Base-by-base conservation (phyloP, 306 rosid genomes). In the Canavalia ensiformis region DNA sequence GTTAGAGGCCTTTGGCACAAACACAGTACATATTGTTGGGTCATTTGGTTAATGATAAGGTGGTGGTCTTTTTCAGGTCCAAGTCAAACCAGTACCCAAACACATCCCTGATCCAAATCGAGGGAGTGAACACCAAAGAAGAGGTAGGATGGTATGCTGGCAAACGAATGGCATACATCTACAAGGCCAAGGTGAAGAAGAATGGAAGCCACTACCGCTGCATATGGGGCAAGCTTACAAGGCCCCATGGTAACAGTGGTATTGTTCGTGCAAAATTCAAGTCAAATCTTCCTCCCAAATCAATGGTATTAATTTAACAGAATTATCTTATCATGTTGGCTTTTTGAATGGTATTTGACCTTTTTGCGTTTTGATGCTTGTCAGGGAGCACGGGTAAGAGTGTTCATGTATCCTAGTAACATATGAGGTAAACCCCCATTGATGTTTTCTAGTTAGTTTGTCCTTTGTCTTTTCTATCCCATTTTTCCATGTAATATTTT, bases 191-290 rank as follows among this genome's bases (percentile, higher is more conserved):
- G 85, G 94, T 90, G 83, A 95, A 95, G 97, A 90, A 84, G 74
- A 84, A 91, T 29, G 97, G 97, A 13, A 80, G 81, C 52, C 98
- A 93, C 74, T 95, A 93, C 80, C 95, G 99, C 58, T 93, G 99
- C 91, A 86, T 93, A 41, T 95, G 97, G 97, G 99, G 99, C 3
- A 95, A 93, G 90, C 97, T 93, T 6, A 44, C 84, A 5, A 89
- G 97, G 90, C 93, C 99, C 2, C 99, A 93, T 0, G 99, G 97
- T 39, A 95, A 95, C 90, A 95, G 92, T 10, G 99, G 99, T 2
- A 54, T 95, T 45, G 96, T 95, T 59, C 95, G 97, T 28, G 93
- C 99, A 3, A 95, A 93, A 86, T 95, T 95, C 93, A 95, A 82
- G 73, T 93, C 99, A 45, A 93, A 95, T 49, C 87, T 95, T 59